phyloP scores from a whole-genome alignment of 306 rosid genomes.

The Purshia tridentata region DNA sequence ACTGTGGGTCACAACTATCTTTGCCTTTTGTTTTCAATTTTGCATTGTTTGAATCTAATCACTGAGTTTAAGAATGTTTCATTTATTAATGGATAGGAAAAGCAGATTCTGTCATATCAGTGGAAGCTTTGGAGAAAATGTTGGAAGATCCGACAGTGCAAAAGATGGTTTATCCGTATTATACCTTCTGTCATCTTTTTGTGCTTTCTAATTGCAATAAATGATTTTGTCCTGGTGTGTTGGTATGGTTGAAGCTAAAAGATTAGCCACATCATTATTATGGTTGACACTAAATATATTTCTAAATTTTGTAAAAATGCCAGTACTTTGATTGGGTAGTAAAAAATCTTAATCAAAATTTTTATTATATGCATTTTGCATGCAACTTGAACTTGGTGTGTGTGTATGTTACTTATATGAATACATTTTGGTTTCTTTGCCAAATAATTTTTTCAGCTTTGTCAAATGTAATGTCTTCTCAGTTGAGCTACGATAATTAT shows the following conservation, averaged over 20 bases:
- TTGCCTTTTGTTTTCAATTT: constrained; percentile 2
- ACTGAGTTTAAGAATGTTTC: constrained; percentile 25
- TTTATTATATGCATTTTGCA: neutral
- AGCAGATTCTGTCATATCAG: constrained; percentile 54
- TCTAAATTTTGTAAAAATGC: neutral
- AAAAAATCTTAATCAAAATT: neutral
- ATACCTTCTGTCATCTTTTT: constrained; percentile 32
- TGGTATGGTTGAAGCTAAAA: neutral
- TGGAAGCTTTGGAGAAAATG: constrained; percentile 98
- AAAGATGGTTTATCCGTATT: constrained; percentile 98
- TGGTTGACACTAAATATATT: neutral
- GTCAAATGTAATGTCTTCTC: neutral
- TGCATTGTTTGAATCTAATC: constrained; percentile 18
- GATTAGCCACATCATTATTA: neutral
- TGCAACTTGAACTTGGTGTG: neutral
- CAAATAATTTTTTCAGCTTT: neutral
- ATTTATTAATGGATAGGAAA: constrained; percentile 51
- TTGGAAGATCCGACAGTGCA: constrained; percentile 98
- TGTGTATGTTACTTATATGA: neutral
- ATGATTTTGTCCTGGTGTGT: constrained; percentile 2
- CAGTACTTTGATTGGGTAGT: neutral
- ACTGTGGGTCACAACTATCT: neutral
- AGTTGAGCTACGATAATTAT: neutral
- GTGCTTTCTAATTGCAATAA: constrained; percentile 14
- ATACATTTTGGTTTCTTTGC: neutral